Conservation (phyloP, 1,284 basidiomycete genomes). For the Sporisorium graminicola region DNA sequence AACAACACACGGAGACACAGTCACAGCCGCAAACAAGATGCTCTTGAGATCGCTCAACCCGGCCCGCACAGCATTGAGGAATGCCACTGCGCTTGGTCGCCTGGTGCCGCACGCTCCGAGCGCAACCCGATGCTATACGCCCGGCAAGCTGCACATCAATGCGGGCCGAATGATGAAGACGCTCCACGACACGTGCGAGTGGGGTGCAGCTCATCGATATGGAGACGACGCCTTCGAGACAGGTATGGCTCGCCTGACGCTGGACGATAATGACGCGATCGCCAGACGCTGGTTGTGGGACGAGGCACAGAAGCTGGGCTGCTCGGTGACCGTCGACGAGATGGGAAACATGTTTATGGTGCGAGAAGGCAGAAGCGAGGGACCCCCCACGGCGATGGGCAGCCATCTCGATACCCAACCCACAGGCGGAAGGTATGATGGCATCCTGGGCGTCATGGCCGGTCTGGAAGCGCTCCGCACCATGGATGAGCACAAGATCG, state of each 20-base stretch:
- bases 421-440: slow-evolving; percentile 47
- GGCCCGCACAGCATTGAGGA: background rate
- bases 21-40: slow-evolving; percentile 4
- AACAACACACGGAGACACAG: too few relatives aligned
- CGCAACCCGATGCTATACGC: slow-evolving; percentile 19
- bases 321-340: slow-evolving; percentile 52
- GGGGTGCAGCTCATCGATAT: slow-evolving; percentile 51
- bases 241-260: slow-evolving; percentile 54
- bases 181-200: slow-evolving; percentile 65
- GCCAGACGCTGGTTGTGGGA: slow-evolving; percentile 65
- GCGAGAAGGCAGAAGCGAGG: slow-evolving; percentile 37
- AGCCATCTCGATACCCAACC: slow-evolving; percentile 49
- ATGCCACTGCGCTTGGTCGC: background rate
- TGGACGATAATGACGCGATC: slow-evolving; percentile 62
- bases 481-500: slow-evolving; percentile 24
- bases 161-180: slow-evolving; percentile 59
- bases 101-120: background rate
- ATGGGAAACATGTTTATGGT: slow-evolving; percentile 69
- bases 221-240: slow-evolving; percentile 30
- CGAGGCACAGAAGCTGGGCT: slow-evolving; percentile 62
- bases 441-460: slow-evolving; percentile 46
- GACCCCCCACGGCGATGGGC: slow-evolving; percentile 36
- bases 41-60: background rate
- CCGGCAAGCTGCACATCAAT: slow-evolving; percentile 49
- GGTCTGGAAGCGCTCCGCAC: slow-evolving; percentile 42